Evolutionary conservation across 345 rosid genomes (phyloP), one percentile per base, ranked within the genome.

Genomic region (Arabis alpina): DNA sequence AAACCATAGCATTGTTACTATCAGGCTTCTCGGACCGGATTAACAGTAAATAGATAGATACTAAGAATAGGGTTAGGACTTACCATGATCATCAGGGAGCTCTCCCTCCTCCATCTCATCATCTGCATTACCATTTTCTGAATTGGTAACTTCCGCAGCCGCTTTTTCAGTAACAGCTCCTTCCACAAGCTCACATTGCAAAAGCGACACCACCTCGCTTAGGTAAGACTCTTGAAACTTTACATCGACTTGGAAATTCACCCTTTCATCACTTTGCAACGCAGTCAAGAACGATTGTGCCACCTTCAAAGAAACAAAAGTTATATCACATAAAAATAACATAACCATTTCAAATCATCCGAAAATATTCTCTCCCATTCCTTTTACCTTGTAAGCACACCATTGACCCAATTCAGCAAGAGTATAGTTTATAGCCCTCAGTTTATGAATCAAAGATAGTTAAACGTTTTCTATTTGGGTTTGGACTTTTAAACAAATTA

Each of bases 371-470:
- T 34, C 43, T n/a, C n/a, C n/a, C n/a, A n/a, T n/a, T n/a, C n/a
- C n/a, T n/a, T n/a, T n/a, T 84, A 93, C 98, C 97, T 91, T 93
- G 85, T 73, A 93, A 73, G 99, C 96, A 85, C 97, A 93, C 99
- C 99, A 93, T 65, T 91, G 99, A 76, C 99, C 99, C 70, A 93
- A 83, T 54, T 93, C 99, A 53, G 90, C 85, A 72, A 93, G 97
- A 60, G 97, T 91, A 72, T 88, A 93, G 71, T 91, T 89, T 64
- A 93, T 82, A 48, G 99, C 99, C 66, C 97, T 85, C 76, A 93
- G 83, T 74, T 93, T 93, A 76, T 93, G 99, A 75, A 89, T 86
- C 76, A 93, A 83, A 80, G n/a, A n/a, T n/a, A n/a, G n/a, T n/a
- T n/a, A n/a, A n/a, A n/a, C n/a, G n/a, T n/a, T n/a, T n/a, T n/a